Evolutionary conservation across 2,329 filamentous ascomycete genomes (phyloP), one percentile per base, ranked within the genome.

Genomic region (Macrophomina pseudophaseolina): DNA sequence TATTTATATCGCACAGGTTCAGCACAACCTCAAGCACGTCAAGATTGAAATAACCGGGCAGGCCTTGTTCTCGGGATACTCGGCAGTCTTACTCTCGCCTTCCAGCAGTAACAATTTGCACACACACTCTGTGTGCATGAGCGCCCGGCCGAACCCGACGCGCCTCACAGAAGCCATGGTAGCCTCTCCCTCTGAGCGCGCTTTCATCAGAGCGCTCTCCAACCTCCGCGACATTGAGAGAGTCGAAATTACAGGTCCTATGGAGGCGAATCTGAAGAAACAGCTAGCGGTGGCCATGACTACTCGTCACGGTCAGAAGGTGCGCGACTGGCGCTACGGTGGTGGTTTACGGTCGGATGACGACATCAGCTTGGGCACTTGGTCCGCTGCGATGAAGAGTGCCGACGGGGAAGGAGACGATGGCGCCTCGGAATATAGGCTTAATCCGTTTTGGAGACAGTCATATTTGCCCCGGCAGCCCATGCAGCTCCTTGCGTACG

Each of bases 161-260:
- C 35, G 11, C 18, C 5, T 46, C 11, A 48, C n/a, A 14, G n/a
- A 49, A 28, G 8, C 52, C 12, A 6, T 54, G 11, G 38, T 70
- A 0, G 38, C 16, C n/a, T 6, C 14, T 7, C 12, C 8, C 54
- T 63, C 68, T 2, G 69, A 72, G 33, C 69, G 67, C 33, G 54
- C 44, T 3, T 18, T 71, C 9, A 48, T 69, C 9, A 69, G 64
- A 23, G 70, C 72, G 6, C 67, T 74, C 2, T 65, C 71, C 8
- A 69, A 67, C 2, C 68, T 73, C 52, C 70, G 71, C 4, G 69
- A 68, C 16, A 58, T 74, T 5, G 30, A 63, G n/a, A 56, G 65
- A 2, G 66, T 72, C 44, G 33, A 52, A 40, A 64, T 72, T 23
- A 42, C 49, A 8, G 67, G 60, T 12, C 54, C 35, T 9, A 66